A percentile compares a stretch with the other conserved stretches of the same genome.
Conservation (phyloP, 345 rosid species). For the Populus deltoides region DNA sequence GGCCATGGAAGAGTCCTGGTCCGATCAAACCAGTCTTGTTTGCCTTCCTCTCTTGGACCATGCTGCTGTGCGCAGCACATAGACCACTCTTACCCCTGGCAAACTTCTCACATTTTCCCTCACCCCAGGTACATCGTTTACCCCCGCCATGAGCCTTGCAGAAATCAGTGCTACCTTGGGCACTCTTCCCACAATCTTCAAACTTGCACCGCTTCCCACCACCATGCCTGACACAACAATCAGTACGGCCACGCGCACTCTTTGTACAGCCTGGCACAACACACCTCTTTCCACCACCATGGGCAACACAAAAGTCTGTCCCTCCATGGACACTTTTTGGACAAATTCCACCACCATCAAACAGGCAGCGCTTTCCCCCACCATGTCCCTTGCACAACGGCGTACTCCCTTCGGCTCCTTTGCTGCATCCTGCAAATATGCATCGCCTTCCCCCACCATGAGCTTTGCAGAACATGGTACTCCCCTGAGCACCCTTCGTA, state of each 20-base stretch:
- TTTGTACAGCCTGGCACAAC: conserved; percentile 80
- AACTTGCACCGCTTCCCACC: conserved; percentile 84
- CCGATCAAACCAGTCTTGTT: conserved; percentile 59
- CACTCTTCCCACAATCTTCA: conserved; percentile 80
- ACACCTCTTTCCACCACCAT: conserved; percentile 95
- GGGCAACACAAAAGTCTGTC: conserved; percentile 89
- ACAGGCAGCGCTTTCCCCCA: conserved; percentile 91
- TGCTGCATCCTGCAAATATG: conserved; percentile 81
- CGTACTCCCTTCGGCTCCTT: conserved; percentile 96
- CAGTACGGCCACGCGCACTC: conserved; percentile 97
- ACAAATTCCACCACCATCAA: conserved; percentile 91
- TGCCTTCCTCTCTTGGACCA: conserved; percentile 48
- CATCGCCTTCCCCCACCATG: conserved; percentile 98
- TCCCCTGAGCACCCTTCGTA: conserved; percentile 92
- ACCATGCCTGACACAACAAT: conserved; percentile 86
- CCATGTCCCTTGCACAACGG: conserved; percentile 96
- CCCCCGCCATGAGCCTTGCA: conserved; percentile 99
- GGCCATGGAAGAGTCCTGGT: conserved; percentile 82
- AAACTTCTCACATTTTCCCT: conserved; percentile 80
- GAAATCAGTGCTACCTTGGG: conserved; percentile 93
- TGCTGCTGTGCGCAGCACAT: conserved; percentile 86
- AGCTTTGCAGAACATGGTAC: conserved; percentile 87
- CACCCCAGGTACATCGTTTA: conserved; percentile 78
- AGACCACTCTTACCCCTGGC: conserved; percentile 94
- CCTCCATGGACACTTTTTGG: conserved; percentile 97